phyloP scores from a whole-genome alignment of 106 monocot species.

The Dendrobium catenatum region DNA sequence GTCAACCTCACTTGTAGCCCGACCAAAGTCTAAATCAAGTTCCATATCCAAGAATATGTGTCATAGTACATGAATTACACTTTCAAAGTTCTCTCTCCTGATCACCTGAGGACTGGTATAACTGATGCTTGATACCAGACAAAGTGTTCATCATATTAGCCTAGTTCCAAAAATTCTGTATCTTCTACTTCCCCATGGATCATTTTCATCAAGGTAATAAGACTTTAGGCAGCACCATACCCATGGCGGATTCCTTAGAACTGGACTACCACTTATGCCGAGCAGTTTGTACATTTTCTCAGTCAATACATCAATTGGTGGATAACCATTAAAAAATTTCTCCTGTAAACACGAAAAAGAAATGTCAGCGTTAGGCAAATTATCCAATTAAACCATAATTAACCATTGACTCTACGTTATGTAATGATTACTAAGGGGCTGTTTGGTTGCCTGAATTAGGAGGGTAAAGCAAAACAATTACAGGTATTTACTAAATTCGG shows the following conservation, averaged over 20 bases:
- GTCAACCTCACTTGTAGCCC: no score
- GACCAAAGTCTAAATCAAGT: no score
- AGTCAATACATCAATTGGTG: slow-evolving; percentile 15
- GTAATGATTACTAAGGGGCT: not conserved
- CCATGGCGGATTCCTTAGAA: slow-evolving; percentile 54
- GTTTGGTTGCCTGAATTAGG: no score
- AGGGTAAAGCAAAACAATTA: no score
- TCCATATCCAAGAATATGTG: no score
- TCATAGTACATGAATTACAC: no score
- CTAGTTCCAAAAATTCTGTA: slow-evolving; percentile 40
- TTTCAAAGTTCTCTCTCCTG: no score
- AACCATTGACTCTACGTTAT: not conserved
- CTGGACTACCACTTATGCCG: slow-evolving; percentile 18
- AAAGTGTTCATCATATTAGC: slow-evolving; percentile 1
- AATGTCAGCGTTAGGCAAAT: not conserved
- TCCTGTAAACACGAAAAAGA: slow-evolving; percentile 19
- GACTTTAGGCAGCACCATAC: slow-evolving; percentile 52
- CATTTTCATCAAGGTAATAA: slow-evolving; percentile 33
- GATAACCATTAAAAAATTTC: slow-evolving; percentile 45
- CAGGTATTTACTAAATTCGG: no score
- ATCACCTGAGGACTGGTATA: no score
- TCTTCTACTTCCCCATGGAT: slow-evolving; percentile 42
- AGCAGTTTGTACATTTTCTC: slow-evolving; percentile 49
- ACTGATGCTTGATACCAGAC: not conserved
- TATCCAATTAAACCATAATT: not conserved